A percentile compares a stretch with the other conserved stretches of the same genome.
These are phyloP conservation scores for Globisporangium acanthophoron DNA, from an alignment of 352 stramenopile species.

Conservation along the genomic window DNA sequence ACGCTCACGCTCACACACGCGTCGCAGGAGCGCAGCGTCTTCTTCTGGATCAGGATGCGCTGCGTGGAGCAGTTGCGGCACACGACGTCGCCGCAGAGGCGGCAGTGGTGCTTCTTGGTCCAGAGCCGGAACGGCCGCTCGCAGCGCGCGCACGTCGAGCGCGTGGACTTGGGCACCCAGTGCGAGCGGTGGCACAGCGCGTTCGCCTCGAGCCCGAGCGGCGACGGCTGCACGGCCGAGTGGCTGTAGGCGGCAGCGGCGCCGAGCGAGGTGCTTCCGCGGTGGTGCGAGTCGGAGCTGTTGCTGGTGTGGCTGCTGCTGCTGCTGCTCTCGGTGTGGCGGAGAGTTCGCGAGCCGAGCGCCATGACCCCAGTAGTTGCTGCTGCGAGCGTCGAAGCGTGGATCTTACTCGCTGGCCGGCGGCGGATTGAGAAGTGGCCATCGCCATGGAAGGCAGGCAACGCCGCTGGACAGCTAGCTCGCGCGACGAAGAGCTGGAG, in stretches of 20 bases:
- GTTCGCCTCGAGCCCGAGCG: constrained; percentile 60
- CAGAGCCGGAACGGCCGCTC: constrained; percentile 53
- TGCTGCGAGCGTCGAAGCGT: too few relatives aligned
- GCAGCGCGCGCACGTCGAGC: constrained; percentile 61
- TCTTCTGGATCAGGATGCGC: constrained; percentile 65
- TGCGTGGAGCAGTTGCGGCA: constrained; percentile 68
- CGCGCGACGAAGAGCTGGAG: too few relatives aligned
- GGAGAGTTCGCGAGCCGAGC: not conserved
- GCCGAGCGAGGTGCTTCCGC: not conserved
- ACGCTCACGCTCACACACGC: constrained; percentile 67
- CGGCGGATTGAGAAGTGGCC: not conserved
- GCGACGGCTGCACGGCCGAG: constrained; percentile 37
- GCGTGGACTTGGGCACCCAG: constrained; percentile 70
- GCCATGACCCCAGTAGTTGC: not conserved
- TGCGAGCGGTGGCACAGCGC: constrained; percentile 69
- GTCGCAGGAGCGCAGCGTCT: constrained; percentile 72
- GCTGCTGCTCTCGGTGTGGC: constrained; percentile 4
- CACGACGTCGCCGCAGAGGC: constrained; percentile 73
- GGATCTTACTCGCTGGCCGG: too few relatives aligned
- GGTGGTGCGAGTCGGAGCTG: constrained; percentile 6
- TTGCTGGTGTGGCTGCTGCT: not conserved
- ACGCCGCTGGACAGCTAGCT: not conserved
- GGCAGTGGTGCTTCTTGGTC: constrained; percentile 70
- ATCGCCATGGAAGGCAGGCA: not conserved
- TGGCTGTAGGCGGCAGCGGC: constrained; percentile 37